These are phyloP conservation scores for Kernera saxatilis DNA, from an alignment of 345 rosid genomes.

Conservation along the genomic window DNA sequence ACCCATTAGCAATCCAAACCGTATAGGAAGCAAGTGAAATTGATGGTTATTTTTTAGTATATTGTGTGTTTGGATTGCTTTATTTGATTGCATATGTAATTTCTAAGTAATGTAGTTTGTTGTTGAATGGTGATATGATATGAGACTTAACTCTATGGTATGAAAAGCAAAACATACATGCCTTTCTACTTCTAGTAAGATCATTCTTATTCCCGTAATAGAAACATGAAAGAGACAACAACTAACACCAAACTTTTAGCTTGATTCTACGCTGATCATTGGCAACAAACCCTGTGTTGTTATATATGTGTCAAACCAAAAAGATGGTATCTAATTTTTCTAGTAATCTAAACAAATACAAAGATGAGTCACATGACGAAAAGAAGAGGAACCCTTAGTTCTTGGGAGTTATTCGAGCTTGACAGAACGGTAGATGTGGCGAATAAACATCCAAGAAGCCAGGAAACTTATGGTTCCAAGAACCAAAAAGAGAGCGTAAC, in stretches of 20 bases:
- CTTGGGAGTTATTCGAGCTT: constrained; percentile 33
- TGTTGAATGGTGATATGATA: constrained; percentile 14
- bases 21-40: constrained; percentile 13
- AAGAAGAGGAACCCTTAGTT: not conserved
- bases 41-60: not conserved
- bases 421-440: constrained; percentile 48
- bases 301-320: not conserved
- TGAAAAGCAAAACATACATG: not conserved
- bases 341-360: constrained; percentile 13
- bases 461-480: constrained; percentile 58
- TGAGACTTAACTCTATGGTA: constrained; percentile 1
- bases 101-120: constrained; percentile 14
- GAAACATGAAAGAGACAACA: not conserved
- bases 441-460: constrained; percentile 58
- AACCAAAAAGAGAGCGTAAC: constrained; percentile 71
- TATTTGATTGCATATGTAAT: constrained; percentile 13
- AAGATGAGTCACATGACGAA: not conserved
- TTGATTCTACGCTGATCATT: not conserved
- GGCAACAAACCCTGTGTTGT: not conserved
- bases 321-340: not conserved
- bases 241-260: not conserved
- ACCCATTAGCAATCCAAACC: not conserved
- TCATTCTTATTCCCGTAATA: not conserved
- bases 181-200: not conserved
- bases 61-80: constrained; percentile 14